Evolutionary conservation across 2,329 filamentous ascomycete species (phyloP), one percentile per base, ranked within the genome.

Genomic region (Seiridium unicorne): DNA sequence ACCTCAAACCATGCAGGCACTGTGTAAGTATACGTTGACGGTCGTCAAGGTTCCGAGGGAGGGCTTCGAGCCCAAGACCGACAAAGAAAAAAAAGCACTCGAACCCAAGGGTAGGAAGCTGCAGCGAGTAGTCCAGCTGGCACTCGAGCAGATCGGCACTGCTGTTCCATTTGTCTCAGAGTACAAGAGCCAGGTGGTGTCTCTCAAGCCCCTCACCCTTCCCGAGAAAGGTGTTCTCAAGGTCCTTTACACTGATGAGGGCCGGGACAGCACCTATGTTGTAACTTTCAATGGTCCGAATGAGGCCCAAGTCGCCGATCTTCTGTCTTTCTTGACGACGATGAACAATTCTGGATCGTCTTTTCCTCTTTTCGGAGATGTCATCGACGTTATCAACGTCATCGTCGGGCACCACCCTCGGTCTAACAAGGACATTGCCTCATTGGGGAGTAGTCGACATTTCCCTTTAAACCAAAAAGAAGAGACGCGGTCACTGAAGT

Each of bases 351-450:
- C 69, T 3, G 73, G 77, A 9, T 61, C 64, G 1, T 64, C 69
- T 0, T 84, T 83, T 49, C 83, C 83, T 10, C 81, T 81, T 62
- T 83, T 78, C 51, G 74, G 75, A 1, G 77, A 79, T 3, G 73
- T 75, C 7, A 72, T 85, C 11, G 80, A 84, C 62, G 81, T 80
- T 1, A 70, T 87, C n/a, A 81, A 79, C 53, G 74, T 84, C 47
- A 77, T 86, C 48, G 72, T 85, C 3, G 81, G 82, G 2, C 76
- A 79, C 63, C 67, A 69, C 1, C 70, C 81, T 5, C 74, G 79
- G 47, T 72, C 69, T 18, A 74, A 72, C 59, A 44, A 69, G 5
- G 65, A 74, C 11, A 66, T 77, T 44, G 67, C 74, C 4, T 71
- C 80, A 0, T 68, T 85, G 5, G 83, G 83, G 26, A 74, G 72